These are phyloP conservation scores for Brassica nigra DNA, from an alignment of 345 rosid species.

Conservation along the genomic window DNA sequence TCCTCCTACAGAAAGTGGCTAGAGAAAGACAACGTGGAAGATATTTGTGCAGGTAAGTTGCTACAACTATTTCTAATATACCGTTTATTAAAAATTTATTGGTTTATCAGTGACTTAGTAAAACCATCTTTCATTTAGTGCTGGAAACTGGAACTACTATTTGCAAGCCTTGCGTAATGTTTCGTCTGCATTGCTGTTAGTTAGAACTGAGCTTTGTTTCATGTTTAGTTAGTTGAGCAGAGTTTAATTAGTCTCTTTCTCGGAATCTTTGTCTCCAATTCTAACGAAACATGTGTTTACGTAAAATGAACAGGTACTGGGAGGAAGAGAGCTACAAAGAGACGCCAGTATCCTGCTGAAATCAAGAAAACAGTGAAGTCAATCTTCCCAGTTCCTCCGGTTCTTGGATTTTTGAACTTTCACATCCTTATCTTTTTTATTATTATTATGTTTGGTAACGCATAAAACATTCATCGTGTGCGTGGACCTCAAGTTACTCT, in stretches of 20 bases:
- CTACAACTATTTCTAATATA: not conserved
- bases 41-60: constrained; percentile 26
- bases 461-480: not conserved
- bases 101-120: constrained; percentile 1
- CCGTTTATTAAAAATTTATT: not conserved
- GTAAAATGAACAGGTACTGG: constrained; percentile 17
- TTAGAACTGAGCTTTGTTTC: not conserved
- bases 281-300: constrained; percentile 16
- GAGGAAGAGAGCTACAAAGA: constrained; percentile 6
- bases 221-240: constrained; percentile 10
- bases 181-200: not conserved
- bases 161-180: not conserved
- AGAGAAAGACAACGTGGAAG: constrained; percentile 19
- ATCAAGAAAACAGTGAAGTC: constrained; percentile 16
- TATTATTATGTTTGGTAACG: not conserved
- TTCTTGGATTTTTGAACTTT: constrained; percentile 5
- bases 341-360: constrained; percentile 9
- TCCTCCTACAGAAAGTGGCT: constrained; percentile 11
- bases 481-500: not conserved
- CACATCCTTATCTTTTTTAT: not conserved
- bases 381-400: constrained; percentile 17
- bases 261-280: not conserved
- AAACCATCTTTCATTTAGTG: not conserved
- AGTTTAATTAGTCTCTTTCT: not conserved
- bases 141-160: not conserved